Conservation (phyloP, 176 grass and related monocot genomes). For the Triticum urartu region DNA sequence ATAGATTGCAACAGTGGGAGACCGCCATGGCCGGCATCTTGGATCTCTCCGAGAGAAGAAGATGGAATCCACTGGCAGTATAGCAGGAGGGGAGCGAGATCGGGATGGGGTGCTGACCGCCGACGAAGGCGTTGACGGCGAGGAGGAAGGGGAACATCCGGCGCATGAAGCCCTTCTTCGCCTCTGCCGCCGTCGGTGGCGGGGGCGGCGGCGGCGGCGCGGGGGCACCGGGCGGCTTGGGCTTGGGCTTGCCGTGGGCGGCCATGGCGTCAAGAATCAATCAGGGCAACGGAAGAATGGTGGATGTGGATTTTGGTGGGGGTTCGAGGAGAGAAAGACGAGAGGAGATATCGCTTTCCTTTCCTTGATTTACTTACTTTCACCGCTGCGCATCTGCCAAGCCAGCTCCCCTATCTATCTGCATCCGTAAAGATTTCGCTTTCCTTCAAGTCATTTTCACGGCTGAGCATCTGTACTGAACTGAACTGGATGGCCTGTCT, state of each 20-base stretch:
- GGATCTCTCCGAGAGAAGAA: background rate
- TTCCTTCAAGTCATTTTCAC: too few relatives aligned
- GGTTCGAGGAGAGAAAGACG: too few relatives aligned
- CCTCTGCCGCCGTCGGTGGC: conserved; percentile 21
- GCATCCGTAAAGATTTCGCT: too few relatives aligned
- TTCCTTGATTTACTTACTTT: too few relatives aligned
- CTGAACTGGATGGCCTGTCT: too few relatives aligned
- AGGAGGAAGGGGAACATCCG: conserved; percentile 72
- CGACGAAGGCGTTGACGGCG: conserved; percentile 66
- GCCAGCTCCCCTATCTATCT: too few relatives aligned
- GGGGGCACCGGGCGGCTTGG: background rate
- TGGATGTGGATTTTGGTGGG: background rate
- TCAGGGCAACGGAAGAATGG: background rate
- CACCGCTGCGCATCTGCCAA: too few relatives aligned
- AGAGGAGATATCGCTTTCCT: too few relatives aligned
- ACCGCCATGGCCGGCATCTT: background rate
- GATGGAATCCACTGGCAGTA: too few relatives aligned
- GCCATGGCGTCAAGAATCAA: conserved; percentile 6
- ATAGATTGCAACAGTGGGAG: background rate
- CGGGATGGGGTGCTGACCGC: conserved; percentile 38
- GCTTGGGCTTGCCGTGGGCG: conserved; percentile 39
- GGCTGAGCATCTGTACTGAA: too few relatives aligned
- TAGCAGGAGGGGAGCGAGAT: background rate
- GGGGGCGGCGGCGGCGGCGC: conserved; percentile 1
- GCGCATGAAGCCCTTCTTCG: conserved; percentile 61